Base-by-base conservation (phyloP, 2,329 filamentous ascomycete genomes). In the Penicillium freii region DNA sequence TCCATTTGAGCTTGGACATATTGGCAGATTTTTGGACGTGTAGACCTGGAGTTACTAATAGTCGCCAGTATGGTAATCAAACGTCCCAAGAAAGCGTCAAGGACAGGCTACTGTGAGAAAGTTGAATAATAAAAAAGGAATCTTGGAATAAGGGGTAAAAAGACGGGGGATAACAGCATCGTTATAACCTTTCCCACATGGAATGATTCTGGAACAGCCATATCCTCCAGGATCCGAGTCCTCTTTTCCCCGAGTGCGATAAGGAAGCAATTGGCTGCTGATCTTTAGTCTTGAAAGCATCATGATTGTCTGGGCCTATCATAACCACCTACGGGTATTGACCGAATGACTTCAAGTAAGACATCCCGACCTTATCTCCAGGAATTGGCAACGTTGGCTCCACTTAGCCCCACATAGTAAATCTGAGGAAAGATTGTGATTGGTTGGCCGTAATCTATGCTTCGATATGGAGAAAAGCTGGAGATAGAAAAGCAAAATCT, bases 1-100 rank as follows among this genome's bases (percentile, higher is more conserved):
- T 62, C 60, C 61, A 64, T 56, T 65, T 66, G 39, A 74, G 49
- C 29, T 54, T 67, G 29, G 64, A 57, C 70, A 71, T 73, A 33
- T 49, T 67, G 51, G 25, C 38, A 40, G 23, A 21, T 29, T n/a
- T n/a, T n/a, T n/a, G 31, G 19, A 25, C 3, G 45, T 25, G 15
- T 23, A 34, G 15, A 25, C 34, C 42, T 40, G 25, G 17, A 38
- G 44, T 21, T 25, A 27, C 15, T 17, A 39, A 43, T 33, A 33
- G 21, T 21, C 39, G 21, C 40, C 21, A 36, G 36, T 27, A 13
- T 19, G 27, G 19, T 38, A 54, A 27, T 39, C 27, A 17, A 50
- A 13, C 4, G 23, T 42, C 23, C 21, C 33, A 21, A 40, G 13
- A 50, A 44, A 38, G 36, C 11, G 45, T n/a, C 40, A 10, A 17